Percentiles rank a stretch among this genome's conserved stretches.
phyloP scores from a whole-genome alignment of 1,139 yeast genomes.

The Taphrina confusa region DNA sequence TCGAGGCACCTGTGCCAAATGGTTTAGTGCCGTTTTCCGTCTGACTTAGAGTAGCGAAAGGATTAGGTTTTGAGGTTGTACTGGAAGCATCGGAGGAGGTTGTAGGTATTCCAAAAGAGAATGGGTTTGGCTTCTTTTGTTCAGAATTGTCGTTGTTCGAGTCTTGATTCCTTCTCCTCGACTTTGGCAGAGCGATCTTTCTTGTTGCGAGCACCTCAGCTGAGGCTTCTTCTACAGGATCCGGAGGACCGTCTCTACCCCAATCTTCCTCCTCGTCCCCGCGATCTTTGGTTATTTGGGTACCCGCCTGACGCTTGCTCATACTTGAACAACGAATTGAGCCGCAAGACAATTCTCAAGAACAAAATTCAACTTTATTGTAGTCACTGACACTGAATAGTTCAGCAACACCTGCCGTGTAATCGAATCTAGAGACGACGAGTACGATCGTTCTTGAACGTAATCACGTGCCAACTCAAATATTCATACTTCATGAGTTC shows the following conservation, averaged over 20 bases:
- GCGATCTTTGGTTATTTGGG: conserved; percentile 36
- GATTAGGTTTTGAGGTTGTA: conserved; percentile 19
- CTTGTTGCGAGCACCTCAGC: conserved; percentile 37
- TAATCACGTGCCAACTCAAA: no score
- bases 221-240: conserved; percentile 35
- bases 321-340: no score
- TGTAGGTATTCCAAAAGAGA: conserved; percentile 9
- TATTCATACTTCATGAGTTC: no score
- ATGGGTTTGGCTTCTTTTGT: conserved; percentile 12
- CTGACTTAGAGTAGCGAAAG: conserved; percentile 14
- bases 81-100: neutral
- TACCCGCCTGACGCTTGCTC: conserved; percentile 38
- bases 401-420: no score
- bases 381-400: no score
- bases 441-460: no score
- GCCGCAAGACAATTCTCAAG: neutral
- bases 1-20: neutral
- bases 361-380: neutral
- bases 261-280: conserved; percentile 35
- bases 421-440: no score
- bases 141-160: neutral
- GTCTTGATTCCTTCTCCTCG: conserved; percentile 20
- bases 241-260: conserved; percentile 34
- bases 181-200: conserved; percentile 37
- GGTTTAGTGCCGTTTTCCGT: neutral